These are phyloP conservation scores for Hebeloma cylindrosporum DNA, from an alignment of 768 basidiomycete genomes.

Conservation along the genomic window DNA sequence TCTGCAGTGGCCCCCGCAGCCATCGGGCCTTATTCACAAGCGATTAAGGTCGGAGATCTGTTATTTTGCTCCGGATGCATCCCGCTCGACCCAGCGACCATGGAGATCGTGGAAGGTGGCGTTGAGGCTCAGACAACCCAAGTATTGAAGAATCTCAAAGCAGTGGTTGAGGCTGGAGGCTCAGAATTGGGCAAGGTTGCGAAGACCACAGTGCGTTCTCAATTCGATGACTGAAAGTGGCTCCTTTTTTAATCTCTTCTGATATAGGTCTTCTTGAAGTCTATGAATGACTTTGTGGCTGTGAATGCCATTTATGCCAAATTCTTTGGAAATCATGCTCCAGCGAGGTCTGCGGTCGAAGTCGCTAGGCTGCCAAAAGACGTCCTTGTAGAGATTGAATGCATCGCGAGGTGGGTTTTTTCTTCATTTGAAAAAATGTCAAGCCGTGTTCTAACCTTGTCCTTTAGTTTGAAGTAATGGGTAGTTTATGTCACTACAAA, in stretches of 20 bases:
- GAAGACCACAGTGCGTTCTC: conserved; percentile 79
- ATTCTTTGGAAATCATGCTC: conserved; percentile 89
- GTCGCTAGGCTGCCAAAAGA: conserved; percentile 87
- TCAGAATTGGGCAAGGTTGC: conserved; percentile 78
- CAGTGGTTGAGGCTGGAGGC: conserved; percentile 80
- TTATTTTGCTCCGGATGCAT: conserved; percentile 92
- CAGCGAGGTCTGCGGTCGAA: conserved; percentile 91
- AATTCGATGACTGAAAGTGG: neutral
- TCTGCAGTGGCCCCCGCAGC: conserved; percentile 69
- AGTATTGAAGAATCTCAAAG: conserved; percentile 82
- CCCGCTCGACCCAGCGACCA: conserved; percentile 72
- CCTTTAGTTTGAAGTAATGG: no score
- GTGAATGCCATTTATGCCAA: conserved; percentile 82
- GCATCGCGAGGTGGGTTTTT: conserved; percentile 70
- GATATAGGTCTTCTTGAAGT: conserved; percentile 82
- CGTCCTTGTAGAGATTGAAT: conserved; percentile 91
- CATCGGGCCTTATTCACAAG: conserved; percentile 88
- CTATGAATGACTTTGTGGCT: conserved; percentile 85
- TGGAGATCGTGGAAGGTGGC: conserved; percentile 70
- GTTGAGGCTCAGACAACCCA: conserved; percentile 81
- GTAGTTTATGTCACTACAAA: no score
- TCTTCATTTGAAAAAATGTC: no score
- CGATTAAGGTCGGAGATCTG: conserved; percentile 77
- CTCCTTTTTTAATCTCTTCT: neutral
- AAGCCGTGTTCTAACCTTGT: no score